Evolutionary conservation across 768 basidiomycete species (phyloP), one percentile per base, ranked within the genome.

Genomic region (Boletus subcaerulescens): DNA sequence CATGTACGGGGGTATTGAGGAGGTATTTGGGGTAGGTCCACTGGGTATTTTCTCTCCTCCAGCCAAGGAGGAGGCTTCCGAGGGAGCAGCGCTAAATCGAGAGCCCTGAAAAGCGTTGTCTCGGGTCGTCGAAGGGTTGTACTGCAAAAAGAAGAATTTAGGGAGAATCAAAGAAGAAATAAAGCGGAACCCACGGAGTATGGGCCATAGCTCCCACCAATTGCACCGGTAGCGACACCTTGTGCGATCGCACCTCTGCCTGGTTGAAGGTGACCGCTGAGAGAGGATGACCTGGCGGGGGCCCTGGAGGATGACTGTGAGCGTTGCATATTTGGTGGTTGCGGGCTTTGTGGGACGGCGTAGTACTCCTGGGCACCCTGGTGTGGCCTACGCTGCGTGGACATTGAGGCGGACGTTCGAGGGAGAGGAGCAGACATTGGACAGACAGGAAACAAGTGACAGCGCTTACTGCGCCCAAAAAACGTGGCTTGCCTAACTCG

Each of bases 161-260:
- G 17, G 47, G 40, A 50, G 20, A 33, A 51, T 36, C 42, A 26
- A 29, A 42, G 48, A n/a, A 12, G 1, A 50, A 36, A 49, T 14
- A 39, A 29, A 47, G 42, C 13, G 17, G 45, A 39, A 75, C 85
- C 54, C 61, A 92, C 91, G n/a, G 89, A 85, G 74, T 93, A 93
- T 24, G 91, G 91, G 12, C 91, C 91, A 76, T 92, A 93, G 17
- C 83, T 84, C 24, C 82, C 80, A 5, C 91, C 91, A 64, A 93
- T 89, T 33, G 76, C 75, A 9, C 91, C 91, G 31, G 79, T 86
- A 0, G 89, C 89, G n/a, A 93, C 89, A 44, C 89, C 86, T 58
- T 83, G 85, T 11, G 86, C 81, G 44, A 89, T 85, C 20, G 82
- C 82, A 48, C 75, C 77, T 58, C 82, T 76, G 59, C 77, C 78